phyloP scores from a whole-genome alignment of 2,329 filamentous ascomycete genomes.

The Cladorrhinum sp. region DNA sequence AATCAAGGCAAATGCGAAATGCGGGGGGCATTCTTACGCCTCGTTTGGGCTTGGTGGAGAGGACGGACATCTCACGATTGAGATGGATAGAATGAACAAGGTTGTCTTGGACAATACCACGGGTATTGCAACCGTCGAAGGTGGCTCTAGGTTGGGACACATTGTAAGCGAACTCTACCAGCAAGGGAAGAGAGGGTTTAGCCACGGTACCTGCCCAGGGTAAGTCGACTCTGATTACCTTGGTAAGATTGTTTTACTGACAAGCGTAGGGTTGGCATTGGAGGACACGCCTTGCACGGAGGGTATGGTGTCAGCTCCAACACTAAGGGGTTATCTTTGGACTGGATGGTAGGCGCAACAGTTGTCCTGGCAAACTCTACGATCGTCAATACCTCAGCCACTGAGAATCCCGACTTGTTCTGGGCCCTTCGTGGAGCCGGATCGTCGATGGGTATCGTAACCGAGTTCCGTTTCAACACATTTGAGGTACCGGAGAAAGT shows the following conservation, averaged over 20 bases:
- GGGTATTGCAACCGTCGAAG: conserved; percentile 43
- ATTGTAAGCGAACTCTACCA: conserved; percentile 40
- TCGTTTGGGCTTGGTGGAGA: conserved; percentile 48
- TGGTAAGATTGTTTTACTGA: background rate
- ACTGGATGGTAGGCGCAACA: conserved; percentile 37
- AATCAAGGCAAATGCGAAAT: conserved; percentile 47
- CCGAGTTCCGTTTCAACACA: conserved; percentile 40
- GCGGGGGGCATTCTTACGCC: conserved; percentile 52
- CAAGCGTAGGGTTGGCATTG: conserved; percentile 36
- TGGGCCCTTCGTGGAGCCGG: conserved; percentile 44
- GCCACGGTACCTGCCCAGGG: conserved; percentile 54
- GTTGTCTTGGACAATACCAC: conserved; percentile 41
- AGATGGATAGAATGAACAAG: conserved; percentile 44
- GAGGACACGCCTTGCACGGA: conserved; percentile 40
- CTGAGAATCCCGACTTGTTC: conserved; percentile 40
- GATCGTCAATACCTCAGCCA: conserved; percentile 33
- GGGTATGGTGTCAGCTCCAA: conserved; percentile 40
- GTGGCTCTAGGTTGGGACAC: conserved; percentile 50
- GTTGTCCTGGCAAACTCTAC: conserved; percentile 39
- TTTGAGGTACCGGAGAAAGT: conserved; percentile 36
- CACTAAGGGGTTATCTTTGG: conserved; percentile 35
- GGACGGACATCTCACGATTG: conserved; percentile 47
- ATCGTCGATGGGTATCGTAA: conserved; percentile 39
- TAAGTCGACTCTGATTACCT: conserved; percentile 29
- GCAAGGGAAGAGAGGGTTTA: conserved; percentile 40